Evolutionary conservation across 2,329 filamentous ascomycete genomes (phyloP).

Genomic region (Graphilbum sp.): DNA sequence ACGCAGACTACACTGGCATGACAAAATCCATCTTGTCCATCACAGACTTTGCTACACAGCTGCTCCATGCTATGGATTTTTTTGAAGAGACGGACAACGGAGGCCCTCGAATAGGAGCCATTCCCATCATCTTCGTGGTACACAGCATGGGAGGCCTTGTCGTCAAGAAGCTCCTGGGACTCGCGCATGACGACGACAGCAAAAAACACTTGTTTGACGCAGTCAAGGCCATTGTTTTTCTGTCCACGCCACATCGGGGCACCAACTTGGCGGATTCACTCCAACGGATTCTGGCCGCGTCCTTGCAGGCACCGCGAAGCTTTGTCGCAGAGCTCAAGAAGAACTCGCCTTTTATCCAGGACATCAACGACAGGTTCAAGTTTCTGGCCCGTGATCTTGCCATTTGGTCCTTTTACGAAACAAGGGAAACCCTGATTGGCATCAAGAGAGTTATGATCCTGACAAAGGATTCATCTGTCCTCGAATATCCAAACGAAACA

Average conservation of each 20-base stretch:
- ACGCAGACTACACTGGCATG: constrained; percentile 8
- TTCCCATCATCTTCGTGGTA: constrained; percentile 8
- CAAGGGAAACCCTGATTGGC: constrained; percentile 8
- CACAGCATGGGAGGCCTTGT: constrained; percentile 9
- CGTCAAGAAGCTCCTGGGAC: constrained; percentile 4
- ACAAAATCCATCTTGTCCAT: not conserved
- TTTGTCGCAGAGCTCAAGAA: constrained; percentile 10
- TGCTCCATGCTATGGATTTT: not conserved
- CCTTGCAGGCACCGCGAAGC: not conserved
- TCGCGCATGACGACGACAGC: not conserved
- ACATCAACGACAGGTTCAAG: constrained; percentile 17
- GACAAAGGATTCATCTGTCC: constrained; percentile 10
- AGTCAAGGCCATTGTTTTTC: constrained; percentile 4
- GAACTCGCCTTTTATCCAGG: constrained; percentile 7
- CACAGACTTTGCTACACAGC: not conserved
- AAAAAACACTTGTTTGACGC: constrained; percentile 1
- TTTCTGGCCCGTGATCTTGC: constrained; percentile 10
- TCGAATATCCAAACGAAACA: constrained; percentile 10
- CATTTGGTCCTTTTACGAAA: constrained; percentile 17
- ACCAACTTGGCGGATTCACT: constrained; percentile 2
- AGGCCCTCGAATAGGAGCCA: not conserved
- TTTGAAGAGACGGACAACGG: not conserved
- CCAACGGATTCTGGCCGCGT: constrained; percentile 2
- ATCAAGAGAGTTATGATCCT: constrained; percentile 8
- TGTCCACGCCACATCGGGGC: constrained; percentile 7